Conservation (phyloP, 345 rosid species). For the Erodium maritimum region DNA sequence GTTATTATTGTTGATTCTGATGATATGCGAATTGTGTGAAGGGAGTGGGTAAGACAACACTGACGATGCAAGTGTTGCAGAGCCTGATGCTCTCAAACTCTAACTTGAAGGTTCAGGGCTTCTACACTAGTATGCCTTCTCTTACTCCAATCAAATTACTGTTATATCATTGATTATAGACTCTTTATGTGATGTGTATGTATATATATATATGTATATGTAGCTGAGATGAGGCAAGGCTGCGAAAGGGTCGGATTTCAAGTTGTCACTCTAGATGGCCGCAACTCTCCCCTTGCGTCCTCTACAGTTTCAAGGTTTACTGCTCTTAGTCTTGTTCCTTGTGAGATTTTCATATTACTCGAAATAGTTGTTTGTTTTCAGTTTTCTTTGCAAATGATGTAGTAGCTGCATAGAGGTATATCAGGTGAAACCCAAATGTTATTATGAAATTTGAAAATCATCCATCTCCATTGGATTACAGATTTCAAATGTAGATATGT, state of each 20-base stretch:
- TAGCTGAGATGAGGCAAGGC: conserved; percentile 45
- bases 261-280: conserved; percentile 52
- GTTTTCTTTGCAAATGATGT: too few relatives aligned
- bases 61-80: conserved; percentile 46
- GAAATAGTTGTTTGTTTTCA: background rate
- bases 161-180: background rate
- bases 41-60: conserved; percentile 73
- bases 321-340: background rate
- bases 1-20: too few relatives aligned
- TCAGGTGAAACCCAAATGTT: too few relatives aligned
- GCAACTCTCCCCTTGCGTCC: conserved; percentile 46
- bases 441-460: too few relatives aligned
- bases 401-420: too few relatives aligned
- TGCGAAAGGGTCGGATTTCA: conserved; percentile 52
- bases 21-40: too few relatives aligned
- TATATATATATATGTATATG: background rate
- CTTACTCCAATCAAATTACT: background rate
- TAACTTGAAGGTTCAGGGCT: conserved; percentile 47
- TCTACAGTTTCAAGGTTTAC: conserved; percentile 40
- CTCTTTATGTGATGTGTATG: background rate
- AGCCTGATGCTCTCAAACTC: conserved; percentile 36
- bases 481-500: too few relatives aligned
- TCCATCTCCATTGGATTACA: too few relatives aligned
- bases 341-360: background rate
- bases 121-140: conserved; percentile 34